phyloP scores from a whole-genome alignment of 495 filamentous ascomycete genomes.

The Xylaria scruposa region DNA sequence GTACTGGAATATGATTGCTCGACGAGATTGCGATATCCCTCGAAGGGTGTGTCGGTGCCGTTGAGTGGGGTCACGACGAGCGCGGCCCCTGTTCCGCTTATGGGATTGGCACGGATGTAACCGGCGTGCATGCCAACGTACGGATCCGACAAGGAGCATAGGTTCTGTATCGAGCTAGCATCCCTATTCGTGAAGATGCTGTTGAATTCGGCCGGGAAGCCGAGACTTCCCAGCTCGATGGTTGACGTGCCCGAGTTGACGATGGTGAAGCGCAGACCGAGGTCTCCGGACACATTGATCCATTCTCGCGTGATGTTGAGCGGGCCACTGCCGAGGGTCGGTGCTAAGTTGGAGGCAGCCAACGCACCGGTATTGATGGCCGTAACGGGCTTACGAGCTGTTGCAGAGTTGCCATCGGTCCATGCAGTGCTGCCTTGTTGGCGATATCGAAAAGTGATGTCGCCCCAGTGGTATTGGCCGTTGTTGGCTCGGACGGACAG shows the following conservation, averaged over 20 bases:
- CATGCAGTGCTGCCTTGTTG: constrained; percentile 38
- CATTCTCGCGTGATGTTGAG: constrained; percentile 54
- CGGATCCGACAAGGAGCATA: constrained; percentile 56
- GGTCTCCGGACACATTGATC: constrained; percentile 50
- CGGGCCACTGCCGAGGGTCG: constrained; percentile 41
- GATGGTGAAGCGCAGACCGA: constrained; percentile 55
- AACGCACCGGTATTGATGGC: constrained; percentile 33
- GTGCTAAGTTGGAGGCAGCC: constrained; percentile 42
- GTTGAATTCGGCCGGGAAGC: constrained; percentile 62
- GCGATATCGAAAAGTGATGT: constrained; percentile 58
- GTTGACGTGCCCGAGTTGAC: constrained; percentile 44
- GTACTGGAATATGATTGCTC: constrained; percentile 41
- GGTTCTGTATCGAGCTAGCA: constrained; percentile 46
- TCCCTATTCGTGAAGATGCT: constrained; percentile 61
- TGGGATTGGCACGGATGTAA: constrained; percentile 53
- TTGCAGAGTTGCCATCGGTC: constrained; percentile 48
- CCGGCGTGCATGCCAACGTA: constrained; percentile 61
- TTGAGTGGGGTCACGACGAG: constrained; percentile 57
- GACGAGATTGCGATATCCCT: constrained; percentile 56
- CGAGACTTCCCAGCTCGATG: constrained; percentile 58
- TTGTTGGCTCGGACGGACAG: constrained; percentile 49
- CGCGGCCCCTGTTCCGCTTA: constrained; percentile 52
- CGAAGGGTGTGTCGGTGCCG: constrained; percentile 49
- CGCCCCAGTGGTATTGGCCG: constrained; percentile 59
- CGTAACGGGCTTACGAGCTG: constrained; percentile 41